phyloP scores from a whole-genome alignment of 805 yeast genomes.

The Myxozyma sirexii region DNA sequence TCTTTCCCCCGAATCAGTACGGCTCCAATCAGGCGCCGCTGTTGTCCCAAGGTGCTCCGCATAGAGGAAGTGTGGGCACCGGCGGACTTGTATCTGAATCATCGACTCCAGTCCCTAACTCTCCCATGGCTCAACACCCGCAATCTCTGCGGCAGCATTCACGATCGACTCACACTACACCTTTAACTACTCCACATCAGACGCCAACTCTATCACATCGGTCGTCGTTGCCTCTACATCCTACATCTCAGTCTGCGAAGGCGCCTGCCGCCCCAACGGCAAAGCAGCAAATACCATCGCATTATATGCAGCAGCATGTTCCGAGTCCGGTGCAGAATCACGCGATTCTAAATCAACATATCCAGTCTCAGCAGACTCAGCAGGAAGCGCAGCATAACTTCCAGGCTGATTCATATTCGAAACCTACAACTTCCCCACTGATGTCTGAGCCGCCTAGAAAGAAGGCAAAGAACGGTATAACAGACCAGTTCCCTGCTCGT shows the following conservation, averaged over 20 bases:
- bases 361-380: slow-evolving; percentile 4
- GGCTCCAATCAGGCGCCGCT: background rate
- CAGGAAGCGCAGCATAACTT: background rate
- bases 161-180: background rate
- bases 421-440: background rate
- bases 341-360: background rate
- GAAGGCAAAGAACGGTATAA: background rate
- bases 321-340: background rate
- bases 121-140: background rate
- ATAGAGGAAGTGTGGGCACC: no score
- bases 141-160: background rate
- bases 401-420: background rate
- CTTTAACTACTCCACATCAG: slow-evolving; percentile 3
- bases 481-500: background rate
- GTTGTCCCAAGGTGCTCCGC: background rate
- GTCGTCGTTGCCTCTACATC: background rate
- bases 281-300: background rate
- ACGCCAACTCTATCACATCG: background rate
- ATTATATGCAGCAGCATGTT: background rate
- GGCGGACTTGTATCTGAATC: background rate
- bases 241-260: slow-evolving; percentile 2
- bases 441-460: background rate
- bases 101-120: background rate
- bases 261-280: background rate
- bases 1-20: background rate